Evolutionary conservation across 805 yeast species (phyloP).

Genomic region (Metschnikowia reukaufii): DNA sequence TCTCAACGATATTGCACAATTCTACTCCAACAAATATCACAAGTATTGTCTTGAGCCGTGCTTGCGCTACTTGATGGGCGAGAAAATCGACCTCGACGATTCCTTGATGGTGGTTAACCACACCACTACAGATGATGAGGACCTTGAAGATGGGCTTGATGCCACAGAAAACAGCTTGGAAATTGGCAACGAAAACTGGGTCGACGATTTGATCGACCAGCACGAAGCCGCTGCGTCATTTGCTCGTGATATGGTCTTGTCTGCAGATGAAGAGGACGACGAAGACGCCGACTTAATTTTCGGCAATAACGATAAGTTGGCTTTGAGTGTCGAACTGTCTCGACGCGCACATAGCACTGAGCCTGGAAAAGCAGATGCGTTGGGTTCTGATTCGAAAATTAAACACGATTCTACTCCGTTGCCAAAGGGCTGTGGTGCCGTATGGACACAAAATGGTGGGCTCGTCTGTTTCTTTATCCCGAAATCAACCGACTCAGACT

Average conservation of each 20-base stretch:
- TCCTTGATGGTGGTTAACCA: conserved; percentile 25
- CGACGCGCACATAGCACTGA: neutral
- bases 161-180: conserved; percentile 25
- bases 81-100: conserved; percentile 51
- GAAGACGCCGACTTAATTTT: conserved; percentile 36
- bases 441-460: conserved; percentile 78
- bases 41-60: conserved; percentile 79
- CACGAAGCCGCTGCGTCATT: conserved; percentile 29
- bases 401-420: conserved; percentile 74
- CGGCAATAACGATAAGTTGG: conserved; percentile 34
- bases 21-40: conserved; percentile 53
- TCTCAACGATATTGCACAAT: conserved; percentile 55
- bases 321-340: conserved; percentile 10
- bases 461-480: conserved; percentile 81
- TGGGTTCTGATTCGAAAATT: conserved; percentile 4
- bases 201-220: conserved; percentile 40
- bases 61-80: conserved; percentile 78
- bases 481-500: conserved; percentile 36
- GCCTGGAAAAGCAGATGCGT: neutral
- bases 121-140: conserved; percentile 24
- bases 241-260: conserved; percentile 23
- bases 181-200: conserved; percentile 44
- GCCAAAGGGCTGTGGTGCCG: conserved; percentile 92
- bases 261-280: conserved; percentile 29
- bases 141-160: conserved; percentile 20